Evolutionary conservation across 225 moss, liverwort and hornwort genomes (phyloP), one percentile per base, ranked within the genome.

Genomic region (Straminergon stramineum): DNA sequence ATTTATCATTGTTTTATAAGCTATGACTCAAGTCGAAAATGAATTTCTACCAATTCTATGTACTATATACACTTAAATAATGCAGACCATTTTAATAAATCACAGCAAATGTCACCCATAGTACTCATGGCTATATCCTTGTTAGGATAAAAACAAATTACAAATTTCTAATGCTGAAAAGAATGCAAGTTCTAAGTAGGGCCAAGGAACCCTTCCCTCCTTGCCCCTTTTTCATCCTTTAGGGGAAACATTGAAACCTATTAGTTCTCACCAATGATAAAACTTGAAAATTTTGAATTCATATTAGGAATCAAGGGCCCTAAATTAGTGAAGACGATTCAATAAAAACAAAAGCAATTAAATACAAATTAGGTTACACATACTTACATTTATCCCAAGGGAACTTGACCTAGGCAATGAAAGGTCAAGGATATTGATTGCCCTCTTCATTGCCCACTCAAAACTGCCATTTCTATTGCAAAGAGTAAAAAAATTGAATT

Each of bases 381-480:
- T 70, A 70, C 14, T 70, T 10, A 39, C 8, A 14, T 39, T 39
- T 39, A 39, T 70, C 7, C 1, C 4, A 70, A 70, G 0, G 4
- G 0, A 1, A 70, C 0, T 0, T 69, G 1, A 7, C 4, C 0
- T 1, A 1, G 23, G 70, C 70, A 21, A 39, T 70, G 3, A 13
- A 2, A 21, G 4, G 12, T 2, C 12, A 21, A 37, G 1, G 9
- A 37, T 11, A 68, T 45, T 45, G 45, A 39, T 0, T 23, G 0
- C 14, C 3, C 17, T 4, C 24, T 14, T 41, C 3, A 0, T 2
- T 70, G 24, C 3, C 15, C 14, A 45, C 45, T 45, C 45, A 45
- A 45, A 45, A 45, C 45, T 45, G 45, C 45, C 45, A 45, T 45
- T 45, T 45, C 45, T 45, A 45, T 45, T 45, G 45, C 45, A 45